phyloP scores from a whole-genome alignment of 257 asterid species.

The Oldenlandia corymbosa region DNA sequence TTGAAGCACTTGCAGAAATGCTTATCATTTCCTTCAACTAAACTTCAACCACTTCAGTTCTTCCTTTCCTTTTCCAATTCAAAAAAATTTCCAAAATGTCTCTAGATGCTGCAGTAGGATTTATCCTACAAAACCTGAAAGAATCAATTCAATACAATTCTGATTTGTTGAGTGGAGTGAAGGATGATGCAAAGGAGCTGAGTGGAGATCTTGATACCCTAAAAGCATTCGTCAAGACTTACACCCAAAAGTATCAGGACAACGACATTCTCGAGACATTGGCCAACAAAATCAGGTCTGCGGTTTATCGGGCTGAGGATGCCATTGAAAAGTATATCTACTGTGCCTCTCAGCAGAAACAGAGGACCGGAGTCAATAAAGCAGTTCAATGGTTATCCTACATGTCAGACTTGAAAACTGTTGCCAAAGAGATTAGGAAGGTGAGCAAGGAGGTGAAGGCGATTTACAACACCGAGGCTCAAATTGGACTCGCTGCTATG shows the following conservation, averaged over 20 bases:
- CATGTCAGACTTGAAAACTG: neutral
- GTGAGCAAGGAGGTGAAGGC: constrained; percentile 2
- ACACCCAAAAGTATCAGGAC: constrained; percentile 10
- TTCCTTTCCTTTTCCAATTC: neutral
- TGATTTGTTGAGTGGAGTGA: constrained; percentile 15
- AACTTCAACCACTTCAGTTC: too few species aligned
- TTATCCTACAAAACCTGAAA: constrained; percentile 21
- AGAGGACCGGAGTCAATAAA: neutral
- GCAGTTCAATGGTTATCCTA: neutral
- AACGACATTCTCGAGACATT: constrained; percentile 17
- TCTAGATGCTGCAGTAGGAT: constrained; percentile 22
- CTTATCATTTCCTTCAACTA: too few species aligned
- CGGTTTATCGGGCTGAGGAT: constrained; percentile 27
- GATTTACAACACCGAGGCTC: neutral
- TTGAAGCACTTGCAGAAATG: too few species aligned
- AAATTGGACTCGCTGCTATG: constrained; percentile 2
- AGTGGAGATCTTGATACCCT: constrained; percentile 9
- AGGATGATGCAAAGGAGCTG: constrained; percentile 8
- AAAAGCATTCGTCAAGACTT: constrained; percentile 17
- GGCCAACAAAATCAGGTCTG: constrained; percentile 18
- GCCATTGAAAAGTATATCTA: constrained; percentile 23
- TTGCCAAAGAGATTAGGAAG: constrained; percentile 4
- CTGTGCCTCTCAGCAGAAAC: constrained; percentile 12
- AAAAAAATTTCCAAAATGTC: neutral
- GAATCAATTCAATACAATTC: constrained; percentile 17